Evolutionary conservation across 768 basidiomycete species (phyloP), one percentile per base, ranked within the genome.

Genomic region (Russula earlei): DNA sequence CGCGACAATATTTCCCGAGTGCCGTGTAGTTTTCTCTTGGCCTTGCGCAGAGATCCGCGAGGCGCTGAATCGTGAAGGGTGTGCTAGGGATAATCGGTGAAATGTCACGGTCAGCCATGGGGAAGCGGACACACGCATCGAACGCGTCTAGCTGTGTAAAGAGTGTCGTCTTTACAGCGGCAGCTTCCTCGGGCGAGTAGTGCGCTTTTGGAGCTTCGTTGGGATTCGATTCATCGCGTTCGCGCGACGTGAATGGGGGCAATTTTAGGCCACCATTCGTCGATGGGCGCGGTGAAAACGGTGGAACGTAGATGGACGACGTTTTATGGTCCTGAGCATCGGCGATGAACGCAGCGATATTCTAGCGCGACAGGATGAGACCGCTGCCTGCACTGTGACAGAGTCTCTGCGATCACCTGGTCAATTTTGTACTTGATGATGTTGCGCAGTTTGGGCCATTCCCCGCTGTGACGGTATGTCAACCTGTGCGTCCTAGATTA

Each of bases 1-100:
- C 91, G 2, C 91, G 86, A 37, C 92, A 78, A 67, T 91, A 94
- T 70, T 94, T 95, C 42, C 91, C 88, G 15, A 89, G 72, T 27
- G 80, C 77, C 43, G 75, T 82, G 76, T 94, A 93, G 62, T 90
- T 79, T 44, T 77, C 73, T 60, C 74, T 75, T 5, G 91, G 90
- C 40, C 77, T 69, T 12, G 86, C 62, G 61, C 84, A 82, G 24
- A 95, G 81, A 66, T 94, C 91, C 66, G 87, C 89, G 12, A 93
- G 72, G 42, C 91, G 83, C 69, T 95, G 92, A 52, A 94, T 86
- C 9, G 91, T 93, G 68, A 94, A 95, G 2, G 91, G 91, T 0
- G 87, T 77, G 49, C 77, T 77, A 17, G 19, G 82, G 72, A 52
- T 41, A 12, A 37, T 15, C 3, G 33, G 29, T 52, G 15, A 48